phyloP scores from a whole-genome alignment of 306 rosid species.

The Sicyos baderoa region DNA sequence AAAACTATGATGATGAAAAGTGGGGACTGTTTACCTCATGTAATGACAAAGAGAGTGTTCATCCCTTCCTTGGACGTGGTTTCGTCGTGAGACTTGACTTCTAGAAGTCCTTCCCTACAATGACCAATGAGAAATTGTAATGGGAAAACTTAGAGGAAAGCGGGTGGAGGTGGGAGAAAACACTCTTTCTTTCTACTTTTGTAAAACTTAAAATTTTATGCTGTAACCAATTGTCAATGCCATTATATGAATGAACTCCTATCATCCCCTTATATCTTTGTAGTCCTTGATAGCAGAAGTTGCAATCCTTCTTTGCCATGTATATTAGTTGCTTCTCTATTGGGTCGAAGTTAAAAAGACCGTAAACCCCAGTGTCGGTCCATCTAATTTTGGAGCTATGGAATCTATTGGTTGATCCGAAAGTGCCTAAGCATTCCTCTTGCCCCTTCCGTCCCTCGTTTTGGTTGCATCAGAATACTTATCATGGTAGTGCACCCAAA shows the following conservation, averaged over 20 bases:
- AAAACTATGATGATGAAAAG: no score
- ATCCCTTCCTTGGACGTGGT: neutral
- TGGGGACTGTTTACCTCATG: no score
- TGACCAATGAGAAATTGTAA: neutral
- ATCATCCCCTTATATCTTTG: neutral
- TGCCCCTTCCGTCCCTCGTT: neutral
- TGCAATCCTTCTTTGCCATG: no score
- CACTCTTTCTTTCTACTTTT: neutral
- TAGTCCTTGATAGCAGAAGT: neutral
- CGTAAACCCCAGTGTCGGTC: neutral
- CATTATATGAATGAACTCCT: neutral
- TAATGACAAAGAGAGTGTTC: no score
- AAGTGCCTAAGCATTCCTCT: neutral
- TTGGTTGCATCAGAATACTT: neutral
- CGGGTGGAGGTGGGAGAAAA: neutral
- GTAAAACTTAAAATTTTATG: neutral
- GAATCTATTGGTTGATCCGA: constrained; percentile 5
- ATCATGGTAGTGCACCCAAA: neutral
- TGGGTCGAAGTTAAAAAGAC: neutral
- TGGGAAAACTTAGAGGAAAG: neutral
- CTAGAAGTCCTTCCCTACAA: neutral
- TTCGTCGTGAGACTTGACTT: neutral
- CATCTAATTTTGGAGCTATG: neutral
- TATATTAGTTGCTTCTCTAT: no score
- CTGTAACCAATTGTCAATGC: neutral